Percentiles rank a stretch among this genome's conserved stretches.
Conservation (phyloP, 106 monocot species). For the Allium fistulosum region DNA sequence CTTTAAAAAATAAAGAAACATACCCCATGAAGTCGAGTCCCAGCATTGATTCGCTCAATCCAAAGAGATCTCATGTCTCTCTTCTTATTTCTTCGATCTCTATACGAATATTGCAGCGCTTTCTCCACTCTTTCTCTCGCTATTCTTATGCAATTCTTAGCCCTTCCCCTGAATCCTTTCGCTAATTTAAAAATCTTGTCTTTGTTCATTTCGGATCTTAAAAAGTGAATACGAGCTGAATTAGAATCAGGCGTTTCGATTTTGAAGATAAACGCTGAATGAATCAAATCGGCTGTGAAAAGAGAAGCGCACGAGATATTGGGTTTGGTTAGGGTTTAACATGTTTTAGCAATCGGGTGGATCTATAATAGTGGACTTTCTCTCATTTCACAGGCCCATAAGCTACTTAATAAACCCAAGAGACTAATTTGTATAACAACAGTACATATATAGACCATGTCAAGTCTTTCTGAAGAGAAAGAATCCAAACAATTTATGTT, state of each 20-base stretch:
- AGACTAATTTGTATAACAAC: no score
- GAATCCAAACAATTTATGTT: no score
- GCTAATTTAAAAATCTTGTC: constrained; percentile 71
- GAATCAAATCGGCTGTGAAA: no score
- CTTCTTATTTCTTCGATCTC: constrained; percentile 77
- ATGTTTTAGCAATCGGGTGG: no score
- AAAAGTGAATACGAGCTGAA: neutral
- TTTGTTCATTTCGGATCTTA: constrained; percentile 34
- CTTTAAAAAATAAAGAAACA: neutral
- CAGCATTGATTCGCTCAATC: constrained; percentile 55
- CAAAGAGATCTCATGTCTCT: constrained; percentile 41
- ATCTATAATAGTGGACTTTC: neutral
- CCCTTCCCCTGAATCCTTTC: constrained; percentile 69
- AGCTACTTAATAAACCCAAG: no score
- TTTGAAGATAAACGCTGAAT: neutral
- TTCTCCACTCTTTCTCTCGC: constrained; percentile 32
- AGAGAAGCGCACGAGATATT: no score
- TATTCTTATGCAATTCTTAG: constrained; percentile 73
- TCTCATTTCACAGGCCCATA: no score
- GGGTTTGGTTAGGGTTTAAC: no score
- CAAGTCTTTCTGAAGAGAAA: no score
- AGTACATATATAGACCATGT: no score
- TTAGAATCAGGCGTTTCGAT: neutral
- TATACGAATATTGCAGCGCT: constrained; percentile 61
- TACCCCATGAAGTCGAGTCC: constrained; percentile 66